phyloP scores from a whole-genome alignment of 352 stramenopile species.

The Phytopythium kandeliae region DNA sequence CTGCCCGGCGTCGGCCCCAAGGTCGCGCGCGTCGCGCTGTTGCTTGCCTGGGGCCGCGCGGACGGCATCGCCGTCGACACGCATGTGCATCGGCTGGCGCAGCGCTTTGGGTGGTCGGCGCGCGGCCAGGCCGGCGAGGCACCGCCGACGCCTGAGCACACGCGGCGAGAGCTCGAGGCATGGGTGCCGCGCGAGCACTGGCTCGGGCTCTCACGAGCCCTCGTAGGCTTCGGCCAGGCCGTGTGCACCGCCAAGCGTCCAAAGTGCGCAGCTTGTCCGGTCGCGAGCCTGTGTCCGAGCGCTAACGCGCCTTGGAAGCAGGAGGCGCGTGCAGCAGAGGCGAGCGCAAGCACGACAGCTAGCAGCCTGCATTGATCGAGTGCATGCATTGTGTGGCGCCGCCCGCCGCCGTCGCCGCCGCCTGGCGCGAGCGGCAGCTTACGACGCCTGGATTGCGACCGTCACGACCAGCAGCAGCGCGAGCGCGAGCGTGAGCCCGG shows the following conservation, averaged over 20 bases:
- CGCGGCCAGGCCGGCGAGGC: neutral
- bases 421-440: neutral
- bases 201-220: slow-evolving; percentile 46
- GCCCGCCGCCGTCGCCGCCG: too few species aligned
- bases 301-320: slow-evolving; percentile 21
- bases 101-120: slow-evolving; percentile 52
- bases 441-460: slow-evolving; percentile 24
- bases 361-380: too few species aligned
- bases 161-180: slow-evolving; percentile 41
- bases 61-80: slow-evolving; percentile 76
- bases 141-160: slow-evolving; percentile 33
- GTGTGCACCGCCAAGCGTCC: slow-evolving; percentile 50
- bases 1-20: slow-evolving; percentile 72
- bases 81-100: slow-evolving; percentile 62
- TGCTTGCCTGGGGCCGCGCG: slow-evolving; percentile 58
- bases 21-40: slow-evolving; percentile 57
- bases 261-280: slow-evolving; percentile 47
- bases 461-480: slow-evolving; percentile 25
- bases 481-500: slow-evolving; percentile 23
- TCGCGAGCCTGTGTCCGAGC: slow-evolving; percentile 50
- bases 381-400: too few species aligned
- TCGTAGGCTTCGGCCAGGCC: slow-evolving; percentile 74
- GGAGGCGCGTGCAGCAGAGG: neutral
- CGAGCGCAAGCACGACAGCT: too few species aligned
- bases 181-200: slow-evolving; percentile 62